Conservation (phyloP, 2,329 filamentous ascomycete species). For the Stagonosporopsis vannaccii region DNA sequence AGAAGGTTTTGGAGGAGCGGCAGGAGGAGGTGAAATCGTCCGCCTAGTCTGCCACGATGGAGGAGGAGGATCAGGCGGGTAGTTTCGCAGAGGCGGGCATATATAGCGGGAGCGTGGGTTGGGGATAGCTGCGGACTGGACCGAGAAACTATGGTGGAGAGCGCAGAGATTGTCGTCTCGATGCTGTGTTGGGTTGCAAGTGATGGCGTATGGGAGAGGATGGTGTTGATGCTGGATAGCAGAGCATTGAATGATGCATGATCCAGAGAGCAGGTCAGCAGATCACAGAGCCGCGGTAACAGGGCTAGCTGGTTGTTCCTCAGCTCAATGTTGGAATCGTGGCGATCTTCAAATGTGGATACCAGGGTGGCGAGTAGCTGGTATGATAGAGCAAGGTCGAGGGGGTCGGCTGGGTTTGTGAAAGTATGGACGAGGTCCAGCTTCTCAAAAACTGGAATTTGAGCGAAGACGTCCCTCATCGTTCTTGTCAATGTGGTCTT, state of each 20-base stretch:
- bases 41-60: conserved; percentile 65
- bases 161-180: conserved; percentile 50
- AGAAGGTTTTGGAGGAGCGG: conserved; percentile 63
- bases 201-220: conserved; percentile 44
- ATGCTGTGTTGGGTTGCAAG: conserved; percentile 54
- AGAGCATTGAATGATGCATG: conserved; percentile 60
- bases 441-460: conserved; percentile 29
- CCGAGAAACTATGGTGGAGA: conserved; percentile 47
- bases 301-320: conserved; percentile 39
- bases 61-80: conserved; percentile 62
- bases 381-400: conserved; percentile 25
- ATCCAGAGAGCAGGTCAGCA: conserved; percentile 58
- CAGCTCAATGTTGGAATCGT: conserved; percentile 28
- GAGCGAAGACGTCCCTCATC: conserved; percentile 24
- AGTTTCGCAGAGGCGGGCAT: conserved; percentile 62
- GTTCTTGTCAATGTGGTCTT: conserved; percentile 19
- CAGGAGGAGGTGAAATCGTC: conserved; percentile 67
- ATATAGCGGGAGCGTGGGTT: conserved; percentile 53
- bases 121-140: conserved; percentile 37
- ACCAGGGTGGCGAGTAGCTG: conserved; percentile 37
- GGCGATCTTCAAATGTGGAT: conserved; percentile 37
- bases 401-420: conserved; percentile 14
- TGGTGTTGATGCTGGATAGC: conserved; percentile 59
- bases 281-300: conserved; percentile 33
- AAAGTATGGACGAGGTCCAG: conserved; percentile 28